Conservation (phyloP, 495 filamentous ascomycete genomes). For the Sordaria brevicollis region DNA sequence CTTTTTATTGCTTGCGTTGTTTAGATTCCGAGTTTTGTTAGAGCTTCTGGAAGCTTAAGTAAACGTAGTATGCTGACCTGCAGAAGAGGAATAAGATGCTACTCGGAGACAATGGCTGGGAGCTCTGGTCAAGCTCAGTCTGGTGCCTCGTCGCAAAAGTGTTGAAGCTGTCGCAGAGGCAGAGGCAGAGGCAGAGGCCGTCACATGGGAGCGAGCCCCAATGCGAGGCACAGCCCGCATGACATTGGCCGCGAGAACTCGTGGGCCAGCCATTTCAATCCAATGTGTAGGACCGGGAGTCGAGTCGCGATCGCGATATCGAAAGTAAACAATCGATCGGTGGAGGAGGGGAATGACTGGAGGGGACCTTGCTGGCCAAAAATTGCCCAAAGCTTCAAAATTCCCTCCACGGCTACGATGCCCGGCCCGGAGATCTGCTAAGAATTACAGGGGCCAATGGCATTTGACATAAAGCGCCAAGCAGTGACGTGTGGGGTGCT, state of each 20-base stretch:
- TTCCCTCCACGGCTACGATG: not conserved
- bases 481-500: not conserved
- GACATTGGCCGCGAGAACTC: conserved; percentile 4
- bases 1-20: not conserved
- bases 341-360: not conserved
- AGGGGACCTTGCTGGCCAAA: not conserved
- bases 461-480: not conserved
- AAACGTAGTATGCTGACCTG: not conserved
- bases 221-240: not conserved
- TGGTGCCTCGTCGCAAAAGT: not conserved
- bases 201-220: not conserved
- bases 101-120: conserved; percentile 2
- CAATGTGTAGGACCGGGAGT: not conserved
- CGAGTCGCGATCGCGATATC: not conserved
- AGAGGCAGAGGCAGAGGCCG: not conserved
- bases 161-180: not conserved
- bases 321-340: not conserved
- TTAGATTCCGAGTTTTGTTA: not conserved
- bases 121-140: not conserved
- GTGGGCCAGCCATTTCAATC: conserved; percentile 9
- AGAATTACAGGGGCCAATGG: not conserved
- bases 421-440: not conserved
- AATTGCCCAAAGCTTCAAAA: not conserved
- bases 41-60: not conserved
- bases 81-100: conserved; percentile 8